Evolutionary conservation across 331 rosid species (phyloP).

Genomic region (Prunus yedoensis): DNA sequence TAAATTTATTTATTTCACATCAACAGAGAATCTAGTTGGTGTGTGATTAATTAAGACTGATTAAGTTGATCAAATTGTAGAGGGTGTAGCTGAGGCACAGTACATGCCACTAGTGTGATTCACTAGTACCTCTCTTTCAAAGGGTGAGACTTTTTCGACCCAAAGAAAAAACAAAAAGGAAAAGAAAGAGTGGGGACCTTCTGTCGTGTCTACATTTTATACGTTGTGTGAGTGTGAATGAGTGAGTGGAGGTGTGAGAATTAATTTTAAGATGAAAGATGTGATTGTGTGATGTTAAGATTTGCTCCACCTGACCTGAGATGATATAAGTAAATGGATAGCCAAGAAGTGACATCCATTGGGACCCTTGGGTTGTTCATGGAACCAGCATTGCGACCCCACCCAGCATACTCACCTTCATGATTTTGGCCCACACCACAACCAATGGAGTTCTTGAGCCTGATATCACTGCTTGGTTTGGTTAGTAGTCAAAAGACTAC

Average conservation of each 20-base stretch:
- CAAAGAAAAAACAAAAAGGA: no score
- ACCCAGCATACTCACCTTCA: conserved; percentile 17
- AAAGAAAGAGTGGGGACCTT: no score
- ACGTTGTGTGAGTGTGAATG: neutral
- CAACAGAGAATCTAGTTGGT: conserved; percentile 11
- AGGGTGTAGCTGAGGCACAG: neutral
- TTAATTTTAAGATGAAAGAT: neutral
- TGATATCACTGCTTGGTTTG: neutral
- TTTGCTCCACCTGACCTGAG: conserved; percentile 12
- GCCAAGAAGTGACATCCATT: conserved; percentile 27
- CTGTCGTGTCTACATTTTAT: neutral
- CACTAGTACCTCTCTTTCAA: neutral
- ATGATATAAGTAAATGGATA: conserved; percentile 22
- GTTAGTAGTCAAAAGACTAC: neutral
- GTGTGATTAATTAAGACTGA: neutral
- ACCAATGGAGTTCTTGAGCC: neutral
- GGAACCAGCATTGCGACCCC: conserved; percentile 49
- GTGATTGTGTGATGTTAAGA: neutral
- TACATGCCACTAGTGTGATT: neutral
- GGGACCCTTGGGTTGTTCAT: conserved; percentile 49
- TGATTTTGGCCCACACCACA: conserved; percentile 9
- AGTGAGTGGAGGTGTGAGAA: neutral
- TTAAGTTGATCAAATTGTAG: neutral
- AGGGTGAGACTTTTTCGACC: neutral
- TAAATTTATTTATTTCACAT: conserved; percentile 16